Conservation (phyloP, 164 flowering plant genomes). For the Santalum album region DNA sequence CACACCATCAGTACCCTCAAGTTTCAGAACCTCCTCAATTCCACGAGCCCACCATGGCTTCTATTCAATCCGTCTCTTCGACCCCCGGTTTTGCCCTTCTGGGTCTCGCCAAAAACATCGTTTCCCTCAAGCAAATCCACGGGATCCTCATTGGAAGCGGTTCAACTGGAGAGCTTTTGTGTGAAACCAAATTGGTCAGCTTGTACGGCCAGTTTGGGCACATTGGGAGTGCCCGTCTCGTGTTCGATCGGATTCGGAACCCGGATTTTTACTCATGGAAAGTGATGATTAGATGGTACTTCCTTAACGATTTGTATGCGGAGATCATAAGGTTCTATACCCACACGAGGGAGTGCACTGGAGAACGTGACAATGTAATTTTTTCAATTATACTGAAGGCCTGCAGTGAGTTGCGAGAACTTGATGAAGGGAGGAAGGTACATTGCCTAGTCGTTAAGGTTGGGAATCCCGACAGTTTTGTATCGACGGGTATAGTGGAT, state of each 20-base stretch:
- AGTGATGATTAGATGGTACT: conserved; percentile 68
- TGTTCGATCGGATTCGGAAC: conserved; percentile 44
- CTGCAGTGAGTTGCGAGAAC: conserved; percentile 42
- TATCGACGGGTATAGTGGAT: conserved; percentile 49
- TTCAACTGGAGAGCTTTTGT: conserved; percentile 21
- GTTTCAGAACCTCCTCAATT: too few species aligned
- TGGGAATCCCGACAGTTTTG: conserved; percentile 53
- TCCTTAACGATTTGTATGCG: conserved; percentile 27
- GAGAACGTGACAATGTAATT: conserved; percentile 37
- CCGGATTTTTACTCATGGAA: conserved; percentile 60
- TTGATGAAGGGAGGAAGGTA: conserved; percentile 43
- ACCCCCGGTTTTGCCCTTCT: conserved; percentile 29
- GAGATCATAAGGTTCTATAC: conserved; percentile 39
- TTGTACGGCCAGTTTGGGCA: conserved; percentile 48
- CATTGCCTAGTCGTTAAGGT: conserved; percentile 49
- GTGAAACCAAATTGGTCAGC: conserved; percentile 47
- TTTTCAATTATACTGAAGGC: conserved; percentile 64
- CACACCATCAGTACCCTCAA: too few species aligned
- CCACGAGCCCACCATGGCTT: too few species aligned
- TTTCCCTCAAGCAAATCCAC: conserved; percentile 34
- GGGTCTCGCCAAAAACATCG: conserved; percentile 29
- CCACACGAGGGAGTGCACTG: conserved; percentile 27
- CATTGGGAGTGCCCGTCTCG: conserved; percentile 31
- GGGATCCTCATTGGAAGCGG: conserved; percentile 43
- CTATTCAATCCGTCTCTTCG: conserved; percentile 22